These are phyloP conservation scores for Cyanidiococcus yangmingshanensis DNA, from an alignment of 23 red algal species.

Conservation along the genomic window DNA sequence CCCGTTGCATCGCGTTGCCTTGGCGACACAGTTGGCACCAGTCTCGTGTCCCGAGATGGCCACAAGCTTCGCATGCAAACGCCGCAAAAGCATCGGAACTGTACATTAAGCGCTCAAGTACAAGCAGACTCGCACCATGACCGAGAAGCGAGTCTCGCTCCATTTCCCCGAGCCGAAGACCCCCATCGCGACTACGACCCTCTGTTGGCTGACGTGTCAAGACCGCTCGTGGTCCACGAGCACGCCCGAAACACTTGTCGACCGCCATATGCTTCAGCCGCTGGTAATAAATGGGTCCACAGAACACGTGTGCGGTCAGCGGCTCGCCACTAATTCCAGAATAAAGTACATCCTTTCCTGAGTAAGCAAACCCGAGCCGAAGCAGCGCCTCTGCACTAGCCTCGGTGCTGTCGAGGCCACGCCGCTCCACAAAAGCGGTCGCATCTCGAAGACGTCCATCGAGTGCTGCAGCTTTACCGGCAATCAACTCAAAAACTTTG, in stretches of 20 bases:
- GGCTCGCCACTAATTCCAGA: slow-evolving; percentile 78
- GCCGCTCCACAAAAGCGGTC: slow-evolving; percentile 65
- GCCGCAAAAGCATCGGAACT: slow-evolving; percentile 66
- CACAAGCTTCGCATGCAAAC: slow-evolving; percentile 77
- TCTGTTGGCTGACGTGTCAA: slow-evolving; percentile 65
- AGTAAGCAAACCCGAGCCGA: slow-evolving; percentile 64
- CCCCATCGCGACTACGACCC: slow-evolving; percentile 72
- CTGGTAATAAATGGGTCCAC: slow-evolving; percentile 92
- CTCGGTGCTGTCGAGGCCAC: slow-evolving; percentile 34
- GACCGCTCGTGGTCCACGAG: slow-evolving; percentile 48
- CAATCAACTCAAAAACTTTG: slow-evolving; percentile 93
- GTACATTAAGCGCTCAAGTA: slow-evolving; percentile 86
- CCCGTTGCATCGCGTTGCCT: slow-evolving; percentile 34
- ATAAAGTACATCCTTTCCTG: slow-evolving; percentile 91
- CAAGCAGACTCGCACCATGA: slow-evolving; percentile 72
- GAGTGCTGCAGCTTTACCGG: slow-evolving; percentile 71
- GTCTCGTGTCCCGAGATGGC: slow-evolving; percentile 50
- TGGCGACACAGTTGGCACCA: slow-evolving; percentile 72
- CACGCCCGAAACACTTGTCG: slow-evolving; percentile 84
- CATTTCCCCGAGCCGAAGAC: slow-evolving; percentile 94
- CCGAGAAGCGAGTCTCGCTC: slow-evolving; percentile 87
- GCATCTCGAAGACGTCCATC: slow-evolving; percentile 64
- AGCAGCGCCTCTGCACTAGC: slow-evolving; percentile 46
- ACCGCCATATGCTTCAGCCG: slow-evolving; percentile 95
- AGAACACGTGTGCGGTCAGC: slow-evolving; percentile 72